These are phyloP conservation scores for Geoglossum glabrum DNA, from an alignment of 495 filamentous ascomycete genomes.

Conservation along the genomic window DNA sequence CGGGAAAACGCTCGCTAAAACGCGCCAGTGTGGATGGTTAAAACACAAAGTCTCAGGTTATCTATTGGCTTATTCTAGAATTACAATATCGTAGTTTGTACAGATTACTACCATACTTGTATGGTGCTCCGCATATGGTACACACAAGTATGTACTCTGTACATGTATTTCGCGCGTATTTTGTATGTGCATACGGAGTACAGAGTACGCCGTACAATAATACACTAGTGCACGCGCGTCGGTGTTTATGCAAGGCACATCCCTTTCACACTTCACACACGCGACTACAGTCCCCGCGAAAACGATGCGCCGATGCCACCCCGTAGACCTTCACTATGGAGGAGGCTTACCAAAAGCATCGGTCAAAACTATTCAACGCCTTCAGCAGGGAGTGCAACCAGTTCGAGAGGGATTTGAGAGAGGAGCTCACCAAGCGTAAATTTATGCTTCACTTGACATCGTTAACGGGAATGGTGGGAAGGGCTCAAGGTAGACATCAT, in stretches of 20 bases:
- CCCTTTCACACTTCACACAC: background rate
- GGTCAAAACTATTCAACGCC: background rate
- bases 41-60: too few relatives aligned
- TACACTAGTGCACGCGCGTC: too few relatives aligned
- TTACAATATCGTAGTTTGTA: too few relatives aligned
- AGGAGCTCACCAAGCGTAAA: conserved; percentile 2
- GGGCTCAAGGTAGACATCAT: background rate
- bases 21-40: too few relatives aligned
- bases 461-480: background rate
- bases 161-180: too few relatives aligned
- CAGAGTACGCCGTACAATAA: too few relatives aligned
- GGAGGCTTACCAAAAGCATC: conserved; percentile 6
- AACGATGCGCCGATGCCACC: background rate
- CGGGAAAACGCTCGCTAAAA: too few relatives aligned
- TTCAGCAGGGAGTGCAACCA: conserved; percentile 1
- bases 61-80: too few relatives aligned
- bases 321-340: conserved; percentile 5
- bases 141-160: too few relatives aligned
- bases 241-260: background rate
- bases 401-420: conserved; percentile 2
- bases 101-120: too few relatives aligned
- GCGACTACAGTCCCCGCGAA: background rate
- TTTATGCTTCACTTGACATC: background rate
- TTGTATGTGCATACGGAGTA: too few relatives aligned
- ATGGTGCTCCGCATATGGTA: too few relatives aligned